These are phyloP conservation scores for Pythium plurisporium DNA, from an alignment of 352 stramenopile genomes.

Conservation along the genomic window DNA sequence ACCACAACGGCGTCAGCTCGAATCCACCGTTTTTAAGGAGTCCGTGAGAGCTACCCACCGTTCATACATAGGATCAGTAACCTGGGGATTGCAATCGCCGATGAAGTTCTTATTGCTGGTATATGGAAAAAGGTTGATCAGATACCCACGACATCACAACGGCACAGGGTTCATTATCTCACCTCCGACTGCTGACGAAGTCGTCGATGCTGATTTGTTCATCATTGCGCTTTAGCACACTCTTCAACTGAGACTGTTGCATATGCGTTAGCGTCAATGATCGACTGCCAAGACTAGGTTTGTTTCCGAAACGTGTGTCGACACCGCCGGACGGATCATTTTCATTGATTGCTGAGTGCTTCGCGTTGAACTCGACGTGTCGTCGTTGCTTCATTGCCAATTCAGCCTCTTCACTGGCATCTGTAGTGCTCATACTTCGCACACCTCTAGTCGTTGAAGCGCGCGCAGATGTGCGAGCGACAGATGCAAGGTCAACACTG, in stretches of 20 bases:
- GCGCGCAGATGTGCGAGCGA: constrained; percentile 21
- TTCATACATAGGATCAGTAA: constrained; percentile 60
- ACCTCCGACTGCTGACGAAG: constrained; percentile 45
- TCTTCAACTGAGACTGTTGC: constrained; percentile 14
- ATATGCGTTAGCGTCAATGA: constrained; percentile 13
- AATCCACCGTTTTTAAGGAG: too few species aligned
- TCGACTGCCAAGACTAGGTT: background rate
- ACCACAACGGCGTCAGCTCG: too few species aligned
- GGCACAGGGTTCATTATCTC: background rate
- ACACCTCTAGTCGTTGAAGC: constrained; percentile 32
- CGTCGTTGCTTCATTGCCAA: background rate
- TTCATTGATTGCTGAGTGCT: constrained; percentile 4
- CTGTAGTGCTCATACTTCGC: constrained; percentile 74
- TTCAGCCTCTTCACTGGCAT: constrained; percentile 53
- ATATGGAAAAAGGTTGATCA: background rate
- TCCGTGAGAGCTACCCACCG: constrained; percentile 43
- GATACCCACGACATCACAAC: background rate
- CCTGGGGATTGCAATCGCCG: constrained; percentile 39
- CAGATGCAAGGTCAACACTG: constrained; percentile 28
- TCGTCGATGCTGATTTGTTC: constrained; percentile 60
- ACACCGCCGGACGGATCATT: background rate
- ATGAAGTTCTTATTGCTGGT: constrained; percentile 59
- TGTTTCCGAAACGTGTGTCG: constrained; percentile 1
- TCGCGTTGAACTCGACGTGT: constrained; percentile 13
- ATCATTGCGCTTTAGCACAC: constrained; percentile 46